Evolutionary conservation across 169 alveolate species (phyloP), one percentile per base, ranked within the genome.

Genomic region (Plasmodium falciparum): DNA sequence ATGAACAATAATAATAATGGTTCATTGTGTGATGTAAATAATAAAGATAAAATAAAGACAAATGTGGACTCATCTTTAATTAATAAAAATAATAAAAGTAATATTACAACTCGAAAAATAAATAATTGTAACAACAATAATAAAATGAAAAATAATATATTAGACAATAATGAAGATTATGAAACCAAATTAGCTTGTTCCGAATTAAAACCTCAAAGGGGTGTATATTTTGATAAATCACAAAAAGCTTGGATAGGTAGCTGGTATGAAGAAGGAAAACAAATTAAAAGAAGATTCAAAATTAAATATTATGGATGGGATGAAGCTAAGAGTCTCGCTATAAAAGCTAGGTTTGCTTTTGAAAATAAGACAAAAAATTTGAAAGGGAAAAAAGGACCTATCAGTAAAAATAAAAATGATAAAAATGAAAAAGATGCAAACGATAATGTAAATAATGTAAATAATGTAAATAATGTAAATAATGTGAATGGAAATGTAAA

Each of bases 181-280:
- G 88, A 86, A n/a, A 47, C 15, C 13, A 70, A 71, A 29, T 59
- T 71, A 22, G 15, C 75, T 0, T 58, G 71, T 7, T 49, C 86
- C 0, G 92, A 86, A 13, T 20, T 86, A 52, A 86, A 86, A 39
- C 92, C 92, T 7, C 92, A 86, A 45, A 86, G 88, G 61, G 92
- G 92, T 26, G 92, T 86, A 47, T 86, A 86, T 56, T 86, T 86
- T 65, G 92, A 86, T 22, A 62, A 69, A 59, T 86, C 88, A 1
- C 92, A 86, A 43, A 86, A 86, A 20, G 92, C 92, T 15, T 86
- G 92, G 92, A 86, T 86, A 13, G 92, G 92, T 1, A 86, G 92
- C 9, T 86, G 92, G 92, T 86, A 86, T 61, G 92, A 86, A 54
- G 92, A 86, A 29, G 92, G 92, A 0, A 86, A 86, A 54, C 92